Conservation (phyloP, 768 basidiomycete genomes). For the Leccinum subtestaceum region DNA sequence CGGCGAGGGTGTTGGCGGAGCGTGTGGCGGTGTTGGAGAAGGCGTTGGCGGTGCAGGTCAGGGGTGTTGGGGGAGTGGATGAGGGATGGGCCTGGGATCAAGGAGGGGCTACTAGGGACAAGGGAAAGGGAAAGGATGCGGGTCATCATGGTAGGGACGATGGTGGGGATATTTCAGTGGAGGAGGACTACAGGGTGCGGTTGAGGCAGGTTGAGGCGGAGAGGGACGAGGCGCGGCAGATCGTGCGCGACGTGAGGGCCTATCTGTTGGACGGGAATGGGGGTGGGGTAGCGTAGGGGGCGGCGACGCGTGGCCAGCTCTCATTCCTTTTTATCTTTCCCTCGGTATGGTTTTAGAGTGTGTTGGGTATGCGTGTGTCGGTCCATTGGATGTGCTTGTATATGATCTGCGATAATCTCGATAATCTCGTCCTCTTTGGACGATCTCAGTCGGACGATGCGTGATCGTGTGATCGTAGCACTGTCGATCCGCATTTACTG, state of each 20-base stretch:
- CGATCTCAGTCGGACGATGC: no score
- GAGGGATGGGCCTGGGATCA: neutral
- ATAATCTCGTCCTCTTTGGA: no score
- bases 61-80: neutral
- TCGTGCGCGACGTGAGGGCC: conserved; percentile 17
- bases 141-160: neutral
- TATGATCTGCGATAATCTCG: no score
- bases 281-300: neutral
- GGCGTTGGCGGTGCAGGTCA: conserved; percentile 7
- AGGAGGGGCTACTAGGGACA: neutral
- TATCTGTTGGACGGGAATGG: conserved; percentile 13
- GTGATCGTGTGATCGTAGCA: no score
- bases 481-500: conserved; percentile 15
- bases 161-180: neutral
- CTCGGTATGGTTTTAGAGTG: no score
- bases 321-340: no score
- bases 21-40: conserved; percentile 25
- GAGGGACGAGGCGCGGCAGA: conserved; percentile 18
- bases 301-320: no score
- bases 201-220: conserved; percentile 18
- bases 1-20: conserved; percentile 19
- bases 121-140: neutral
- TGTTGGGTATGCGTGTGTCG: neutral
- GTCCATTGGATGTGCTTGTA: neutral
- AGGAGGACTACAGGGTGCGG: conserved; percentile 7